Base-by-base conservation (phyloP, 2,329 filamentous ascomycete species). In the Penicillium nordicum region DNA sequence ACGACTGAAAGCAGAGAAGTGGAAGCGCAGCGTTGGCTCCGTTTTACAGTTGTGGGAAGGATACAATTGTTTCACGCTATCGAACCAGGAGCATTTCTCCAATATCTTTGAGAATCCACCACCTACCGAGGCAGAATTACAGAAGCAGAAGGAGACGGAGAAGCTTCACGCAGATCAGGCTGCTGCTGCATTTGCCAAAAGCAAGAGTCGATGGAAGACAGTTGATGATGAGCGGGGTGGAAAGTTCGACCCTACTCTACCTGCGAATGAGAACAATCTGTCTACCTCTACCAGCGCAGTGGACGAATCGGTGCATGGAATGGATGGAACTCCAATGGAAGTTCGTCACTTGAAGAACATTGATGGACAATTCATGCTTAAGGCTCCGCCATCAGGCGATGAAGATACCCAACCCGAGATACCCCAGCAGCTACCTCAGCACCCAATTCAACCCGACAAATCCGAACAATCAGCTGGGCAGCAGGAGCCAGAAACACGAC, bases 1-100 rank as follows among this genome's bases (percentile, higher is more conserved):
- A 10, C 84, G 89, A 1, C 77, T 96, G 59, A 87, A 89, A 21
- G 87, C 87, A 4, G 90, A 94, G 60, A 92, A 93, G 73, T 94
- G 90, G 88, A 89, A 89, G 72, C 83, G 89, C 48, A 91, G 88
- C 65, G 80, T 94, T 38, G 81, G 82, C 3, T 80, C 85, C 6
- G 80, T 94, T 2, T 76, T 94, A 9, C 81, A 82, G 45, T 76
- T 91, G 36, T 94, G 90, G 83, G 82, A 85, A 71, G 78, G 78
- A 11, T 83, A 81, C 79, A 83, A 78, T 64, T 81, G 84, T 1
- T 96, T 96, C 63, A 86, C 89, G 1, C 83, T 85, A 30, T 85
- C 87, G 53, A 87, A 84, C 46, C 89, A 93, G 62, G 88, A 89
- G 60, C 75, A 83, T 29, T 89, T 96, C 60, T 83, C 84, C 30